phyloP scores from a whole-genome alignment of 2,329 filamentous ascomycete genomes.

The Sarocladiaceae sp. region DNA sequence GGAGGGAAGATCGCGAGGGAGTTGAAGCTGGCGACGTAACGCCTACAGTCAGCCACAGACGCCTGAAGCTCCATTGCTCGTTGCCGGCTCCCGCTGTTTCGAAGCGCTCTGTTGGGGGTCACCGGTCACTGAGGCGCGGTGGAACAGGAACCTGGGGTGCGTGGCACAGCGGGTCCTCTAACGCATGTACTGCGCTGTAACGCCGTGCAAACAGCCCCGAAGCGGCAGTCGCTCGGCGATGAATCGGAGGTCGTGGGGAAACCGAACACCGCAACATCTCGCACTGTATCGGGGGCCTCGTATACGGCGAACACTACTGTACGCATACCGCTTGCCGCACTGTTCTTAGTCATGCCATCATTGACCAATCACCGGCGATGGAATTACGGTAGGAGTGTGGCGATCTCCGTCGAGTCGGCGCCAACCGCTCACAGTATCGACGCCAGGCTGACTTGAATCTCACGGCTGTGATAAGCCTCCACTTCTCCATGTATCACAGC shows the following conservation, averaged over 20 bases:
- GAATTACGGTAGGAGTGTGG: conserved; percentile 19
- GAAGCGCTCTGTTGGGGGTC: neutral
- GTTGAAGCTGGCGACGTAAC: neutral
- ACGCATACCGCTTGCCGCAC: no score
- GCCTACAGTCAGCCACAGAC: neutral
- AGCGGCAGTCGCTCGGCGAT: neutral
- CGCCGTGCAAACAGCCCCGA: neutral
- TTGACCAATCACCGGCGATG: neutral
- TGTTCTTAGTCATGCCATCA: neutral
- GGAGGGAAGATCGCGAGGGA: neutral
- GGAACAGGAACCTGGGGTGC: conserved; percentile 8
- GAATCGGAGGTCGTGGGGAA: neutral
- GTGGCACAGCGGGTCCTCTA: neutral
- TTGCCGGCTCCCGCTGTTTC: neutral
- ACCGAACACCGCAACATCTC: neutral
- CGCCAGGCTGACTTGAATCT: neutral
- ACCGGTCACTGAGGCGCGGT: no score
- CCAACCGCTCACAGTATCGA: no score
- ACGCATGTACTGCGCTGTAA: neutral
- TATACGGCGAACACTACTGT: neutral
- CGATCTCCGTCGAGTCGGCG: conserved; percentile 23
- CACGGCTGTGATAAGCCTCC: neutral
- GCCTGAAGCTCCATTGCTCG: neutral
- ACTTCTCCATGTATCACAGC: neutral
- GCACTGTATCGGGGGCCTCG: neutral